These are phyloP conservation scores for Zasmidium cellare DNA, from an alignment of 2,329 filamentous ascomycete genomes.

Conservation along the genomic window DNA sequence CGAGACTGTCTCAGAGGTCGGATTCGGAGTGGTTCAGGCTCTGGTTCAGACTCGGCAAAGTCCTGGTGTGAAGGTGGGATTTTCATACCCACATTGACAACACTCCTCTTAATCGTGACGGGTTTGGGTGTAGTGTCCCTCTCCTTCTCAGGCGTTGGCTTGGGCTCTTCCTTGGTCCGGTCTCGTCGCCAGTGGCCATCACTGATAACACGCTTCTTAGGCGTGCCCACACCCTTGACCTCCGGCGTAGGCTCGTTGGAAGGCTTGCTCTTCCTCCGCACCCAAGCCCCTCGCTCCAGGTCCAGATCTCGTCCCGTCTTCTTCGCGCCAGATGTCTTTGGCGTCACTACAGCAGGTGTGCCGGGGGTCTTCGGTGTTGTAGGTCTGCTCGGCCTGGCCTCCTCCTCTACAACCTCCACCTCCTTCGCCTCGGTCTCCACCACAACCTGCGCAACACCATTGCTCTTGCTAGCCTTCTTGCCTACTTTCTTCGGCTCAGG, in stretches of 20 bases:
- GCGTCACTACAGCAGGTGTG: slow-evolving; percentile 7
- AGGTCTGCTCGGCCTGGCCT: neutral
- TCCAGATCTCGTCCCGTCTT: slow-evolving; percentile 32
- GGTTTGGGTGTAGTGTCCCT: slow-evolving; percentile 32
- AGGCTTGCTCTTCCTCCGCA: slow-evolving; percentile 35
- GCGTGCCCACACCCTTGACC: slow-evolving; percentile 58
- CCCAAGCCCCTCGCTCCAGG: slow-evolving; percentile 36
- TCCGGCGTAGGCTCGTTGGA: slow-evolving; percentile 45
- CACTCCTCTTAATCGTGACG: slow-evolving; percentile 29
- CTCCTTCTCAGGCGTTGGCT: slow-evolving; percentile 21
- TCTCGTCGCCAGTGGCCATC: slow-evolving; percentile 75
- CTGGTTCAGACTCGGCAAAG: slow-evolving; percentile 28
- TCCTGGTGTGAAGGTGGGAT: slow-evolving; percentile 33
- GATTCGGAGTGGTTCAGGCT: slow-evolving; percentile 23
- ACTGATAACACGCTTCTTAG: slow-evolving; percentile 89
- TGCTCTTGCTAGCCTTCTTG: slow-evolving; percentile 1
- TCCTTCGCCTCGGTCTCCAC: slow-evolving; percentile 20
- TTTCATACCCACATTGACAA: slow-evolving; percentile 34
- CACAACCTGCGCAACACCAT: slow-evolving; percentile 20
- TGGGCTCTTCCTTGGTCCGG: slow-evolving; percentile 24
- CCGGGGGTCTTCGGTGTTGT: slow-evolving; percentile 7
- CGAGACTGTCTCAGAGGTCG: slow-evolving; percentile 24
- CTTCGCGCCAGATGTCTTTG: slow-evolving; percentile 17
- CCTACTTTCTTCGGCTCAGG: neutral
- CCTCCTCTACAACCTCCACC: slow-evolving; percentile 17